Conservation (phyloP, 768 basidiomycete species). For the Russula foetens region DNA sequence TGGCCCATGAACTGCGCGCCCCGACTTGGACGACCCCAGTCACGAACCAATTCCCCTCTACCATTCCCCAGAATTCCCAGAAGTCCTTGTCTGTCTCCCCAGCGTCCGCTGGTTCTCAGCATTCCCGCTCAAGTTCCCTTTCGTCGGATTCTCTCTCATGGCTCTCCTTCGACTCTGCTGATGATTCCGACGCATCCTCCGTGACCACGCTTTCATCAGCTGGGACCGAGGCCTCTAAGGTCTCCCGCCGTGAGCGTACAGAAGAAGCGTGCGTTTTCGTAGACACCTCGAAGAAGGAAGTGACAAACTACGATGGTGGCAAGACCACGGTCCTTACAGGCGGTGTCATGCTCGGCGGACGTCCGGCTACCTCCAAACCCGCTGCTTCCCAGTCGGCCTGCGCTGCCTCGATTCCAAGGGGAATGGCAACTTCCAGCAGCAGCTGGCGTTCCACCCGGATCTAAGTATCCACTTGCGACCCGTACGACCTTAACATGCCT, state of each 20-base stretch:
- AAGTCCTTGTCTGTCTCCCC: slow-evolving; percentile 44
- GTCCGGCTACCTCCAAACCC: slow-evolving; percentile 18
- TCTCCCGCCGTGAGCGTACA: slow-evolving; percentile 61
- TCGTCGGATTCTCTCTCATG: slow-evolving; percentile 70
- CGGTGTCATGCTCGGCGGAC: slow-evolving; percentile 73
- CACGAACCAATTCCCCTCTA: slow-evolving; percentile 48
- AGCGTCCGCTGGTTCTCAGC: slow-evolving; percentile 45
- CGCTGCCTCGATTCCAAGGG: background rate
- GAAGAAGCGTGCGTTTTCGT: slow-evolving; percentile 65
- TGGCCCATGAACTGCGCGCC: slow-evolving; percentile 60
- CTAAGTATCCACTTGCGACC: slow-evolving; percentile 23
- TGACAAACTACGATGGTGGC: slow-evolving; percentile 81
- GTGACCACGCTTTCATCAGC: slow-evolving; percentile 37
- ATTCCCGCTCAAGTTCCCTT: slow-evolving; percentile 45
- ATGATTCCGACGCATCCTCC: slow-evolving; percentile 32
- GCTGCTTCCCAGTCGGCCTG: slow-evolving; percentile 27
- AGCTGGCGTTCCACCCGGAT: slow-evolving; percentile 55
- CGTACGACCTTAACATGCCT: background rate
- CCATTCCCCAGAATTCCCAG: slow-evolving; percentile 30
- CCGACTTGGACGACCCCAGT: slow-evolving; percentile 66
- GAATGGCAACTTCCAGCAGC: slow-evolving; percentile 27
- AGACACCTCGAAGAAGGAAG: slow-evolving; percentile 66
- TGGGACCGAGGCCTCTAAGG: slow-evolving; percentile 32
- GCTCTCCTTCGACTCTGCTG: slow-evolving; percentile 52
- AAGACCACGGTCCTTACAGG: slow-evolving; percentile 85